These are phyloP conservation scores for Boletus bicolor DNA, from an alignment of 768 basidiomycete species.

Conservation along the genomic window DNA sequence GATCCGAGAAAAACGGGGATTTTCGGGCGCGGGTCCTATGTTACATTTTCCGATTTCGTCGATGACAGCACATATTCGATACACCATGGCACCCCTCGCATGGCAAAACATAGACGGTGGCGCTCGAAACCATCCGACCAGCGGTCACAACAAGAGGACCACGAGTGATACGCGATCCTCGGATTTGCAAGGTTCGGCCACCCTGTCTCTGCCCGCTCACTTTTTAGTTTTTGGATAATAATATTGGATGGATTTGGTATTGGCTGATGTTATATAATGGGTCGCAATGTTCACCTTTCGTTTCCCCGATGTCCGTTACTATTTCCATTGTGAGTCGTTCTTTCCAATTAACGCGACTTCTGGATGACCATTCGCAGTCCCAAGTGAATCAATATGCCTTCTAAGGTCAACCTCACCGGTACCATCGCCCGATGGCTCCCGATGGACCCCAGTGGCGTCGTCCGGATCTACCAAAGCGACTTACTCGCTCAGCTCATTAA, in stretches of 20 bases:
- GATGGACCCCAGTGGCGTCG: not conserved
- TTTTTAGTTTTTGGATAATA: not conserved
- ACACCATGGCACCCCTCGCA: not conserved
- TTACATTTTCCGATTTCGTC: not conserved
- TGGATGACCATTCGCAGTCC: not conserved
- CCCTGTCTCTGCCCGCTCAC: not conserved
- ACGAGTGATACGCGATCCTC: not conserved
- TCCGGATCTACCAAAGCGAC: conserved; percentile 14
- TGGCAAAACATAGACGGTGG: not conserved
- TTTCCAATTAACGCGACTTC: not conserved
- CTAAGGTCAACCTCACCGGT: conserved; percentile 18
- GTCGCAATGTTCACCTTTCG: not conserved
- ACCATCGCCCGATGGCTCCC: conserved; percentile 21
- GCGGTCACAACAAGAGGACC: not conserved
- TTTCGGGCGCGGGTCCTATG: not conserved
- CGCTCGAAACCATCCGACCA: not conserved
- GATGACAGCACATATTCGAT: not conserved
- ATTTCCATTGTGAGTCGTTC: conserved; percentile 1
- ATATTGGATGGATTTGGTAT: too few relatives aligned
- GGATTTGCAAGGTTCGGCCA: not conserved
- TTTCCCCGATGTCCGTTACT: not conserved
- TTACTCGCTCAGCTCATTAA: conserved; percentile 26
- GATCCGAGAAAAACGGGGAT: too few relatives aligned
- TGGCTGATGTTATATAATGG: conserved; percentile 1
- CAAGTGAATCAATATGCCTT: conserved; percentile 13